phyloP scores from a whole-genome alignment of 495 filamentous ascomycete genomes.

The Penicillium cosmopolitanum region DNA sequence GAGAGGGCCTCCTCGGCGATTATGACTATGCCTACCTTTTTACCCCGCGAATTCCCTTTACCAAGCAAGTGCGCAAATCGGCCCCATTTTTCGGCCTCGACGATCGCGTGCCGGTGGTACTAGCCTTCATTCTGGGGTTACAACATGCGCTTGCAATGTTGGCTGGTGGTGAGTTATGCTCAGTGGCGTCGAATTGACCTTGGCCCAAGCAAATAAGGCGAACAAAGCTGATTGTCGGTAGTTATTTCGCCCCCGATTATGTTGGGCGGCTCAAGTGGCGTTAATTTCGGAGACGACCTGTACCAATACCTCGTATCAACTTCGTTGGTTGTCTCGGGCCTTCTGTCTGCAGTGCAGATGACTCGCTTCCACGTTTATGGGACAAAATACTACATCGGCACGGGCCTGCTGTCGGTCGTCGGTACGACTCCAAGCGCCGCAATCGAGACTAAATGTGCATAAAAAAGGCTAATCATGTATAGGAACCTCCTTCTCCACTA shows the following conservation, averaged over 20 bases:
- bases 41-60: slow-evolving; percentile 81
- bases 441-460: neutral
- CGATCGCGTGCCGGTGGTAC: slow-evolving; percentile 77
- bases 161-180: slow-evolving; percentile 51
- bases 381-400: slow-evolving; percentile 86
- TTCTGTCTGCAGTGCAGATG: slow-evolving; percentile 81
- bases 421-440: slow-evolving; percentile 51
- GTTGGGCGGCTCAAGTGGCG: slow-evolving; percentile 64
- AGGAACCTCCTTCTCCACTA: slow-evolving; percentile 74
- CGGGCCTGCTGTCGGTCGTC: slow-evolving; percentile 88
- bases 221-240: slow-evolving; percentile 14
- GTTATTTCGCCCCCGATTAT: slow-evolving; percentile 83
- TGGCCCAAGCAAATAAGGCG: neutral
- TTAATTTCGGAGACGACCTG: slow-evolving; percentile 61
- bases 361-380: slow-evolving; percentile 78
- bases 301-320: slow-evolving; percentile 89
- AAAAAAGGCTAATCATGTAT: slow-evolving; percentile 1
- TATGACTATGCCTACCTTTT: slow-evolving; percentile 87
- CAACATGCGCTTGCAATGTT: slow-evolving; percentile 73
- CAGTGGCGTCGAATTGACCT: no score
- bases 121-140: slow-evolving; percentile 73
- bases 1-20: slow-evolving; percentile 75
- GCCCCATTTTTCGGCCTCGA: slow-evolving; percentile 89
- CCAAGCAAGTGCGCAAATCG: slow-evolving; percentile 62
- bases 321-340: slow-evolving; percentile 82